These are phyloP conservation scores for Tylopilus vinaceipallidus DNA, from an alignment of 768 basidiomycete genomes.

Conservation along the genomic window DNA sequence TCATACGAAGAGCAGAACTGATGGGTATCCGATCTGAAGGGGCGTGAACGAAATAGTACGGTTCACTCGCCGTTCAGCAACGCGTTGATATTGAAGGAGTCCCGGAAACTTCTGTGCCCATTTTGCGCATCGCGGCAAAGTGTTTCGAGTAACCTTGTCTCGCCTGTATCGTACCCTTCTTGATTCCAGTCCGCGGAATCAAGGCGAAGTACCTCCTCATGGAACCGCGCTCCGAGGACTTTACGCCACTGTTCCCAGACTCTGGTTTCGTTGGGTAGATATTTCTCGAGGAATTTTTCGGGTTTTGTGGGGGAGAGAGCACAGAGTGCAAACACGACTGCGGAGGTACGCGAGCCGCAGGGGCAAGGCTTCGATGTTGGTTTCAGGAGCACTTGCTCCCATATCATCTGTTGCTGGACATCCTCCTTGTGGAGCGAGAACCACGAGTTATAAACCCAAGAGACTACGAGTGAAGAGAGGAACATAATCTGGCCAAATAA, in stretches of 20 bases:
- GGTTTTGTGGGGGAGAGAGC: conserved; percentile 6
- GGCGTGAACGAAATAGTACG: no score
- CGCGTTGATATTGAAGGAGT: background rate
- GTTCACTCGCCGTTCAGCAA: no score
- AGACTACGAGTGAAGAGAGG: conserved; percentile 1
- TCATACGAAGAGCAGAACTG: no score
- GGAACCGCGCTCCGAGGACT: background rate
- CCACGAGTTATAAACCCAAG: background rate
- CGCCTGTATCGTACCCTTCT: background rate
- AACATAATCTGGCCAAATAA: background rate
- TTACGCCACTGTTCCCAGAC: conserved; percentile 5
- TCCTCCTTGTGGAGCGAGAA: background rate
- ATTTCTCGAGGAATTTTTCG: conserved; percentile 2
- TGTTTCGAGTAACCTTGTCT: background rate
- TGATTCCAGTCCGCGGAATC: background rate
- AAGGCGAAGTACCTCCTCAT: background rate
- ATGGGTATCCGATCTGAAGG: no score
- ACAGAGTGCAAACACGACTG: conserved; percentile 6
- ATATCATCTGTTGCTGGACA: background rate
- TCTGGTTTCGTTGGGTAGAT: conserved; percentile 4
- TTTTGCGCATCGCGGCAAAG: conserved; percentile 1
- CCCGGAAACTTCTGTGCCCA: background rate
- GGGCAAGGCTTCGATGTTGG: background rate
- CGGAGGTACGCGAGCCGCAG: conserved; percentile 3
- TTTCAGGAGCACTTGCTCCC: background rate